phyloP scores from a whole-genome alignment of 345 rosid species.

The Gossypium ekmanianum region DNA sequence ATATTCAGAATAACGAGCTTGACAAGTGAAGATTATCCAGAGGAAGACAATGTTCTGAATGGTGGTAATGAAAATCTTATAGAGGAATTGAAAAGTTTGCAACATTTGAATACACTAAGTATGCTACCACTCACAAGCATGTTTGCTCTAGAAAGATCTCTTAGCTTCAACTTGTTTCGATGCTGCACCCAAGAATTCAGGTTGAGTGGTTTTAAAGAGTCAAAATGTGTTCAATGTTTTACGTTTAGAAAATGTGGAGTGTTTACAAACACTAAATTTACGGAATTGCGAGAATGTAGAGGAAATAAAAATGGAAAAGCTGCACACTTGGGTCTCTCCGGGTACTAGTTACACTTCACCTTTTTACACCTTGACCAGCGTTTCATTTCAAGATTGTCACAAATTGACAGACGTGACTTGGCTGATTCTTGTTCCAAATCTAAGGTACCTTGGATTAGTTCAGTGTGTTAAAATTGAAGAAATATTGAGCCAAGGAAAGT shows the following conservation, averaged over 20 bases:
- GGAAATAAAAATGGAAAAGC: neutral
- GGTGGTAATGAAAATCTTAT: neutral
- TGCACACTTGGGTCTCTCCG: neutral
- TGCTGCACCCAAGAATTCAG: neutral
- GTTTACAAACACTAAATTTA: neutral
- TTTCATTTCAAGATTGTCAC: neutral
- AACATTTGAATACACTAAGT: neutral
- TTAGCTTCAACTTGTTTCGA: neutral
- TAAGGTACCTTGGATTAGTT: neutral
- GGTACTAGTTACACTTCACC: neutral
- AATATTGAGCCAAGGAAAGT: slow-evolving; percentile 5
- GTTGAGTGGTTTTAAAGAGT: neutral
- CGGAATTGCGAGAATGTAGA: neutral
- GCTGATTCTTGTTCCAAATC: neutral
- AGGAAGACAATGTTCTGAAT: neutral
- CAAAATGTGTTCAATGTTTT: neutral
- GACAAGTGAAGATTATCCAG: neutral
- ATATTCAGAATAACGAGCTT: neutral
- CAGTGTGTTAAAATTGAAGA: slow-evolving; percentile 17
- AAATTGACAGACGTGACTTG: neutral
- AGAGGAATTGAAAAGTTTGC: neutral
- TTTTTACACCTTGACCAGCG: neutral
- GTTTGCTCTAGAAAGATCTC: neutral
- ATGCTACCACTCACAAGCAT: neutral
- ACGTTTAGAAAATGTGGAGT: neutral